Percentiles rank a stretch among this genome's conserved stretches.
Evolutionary conservation across 2,329 filamentous ascomycete species (phyloP).

Genomic region (Cladorrhinum sp.): DNA sequence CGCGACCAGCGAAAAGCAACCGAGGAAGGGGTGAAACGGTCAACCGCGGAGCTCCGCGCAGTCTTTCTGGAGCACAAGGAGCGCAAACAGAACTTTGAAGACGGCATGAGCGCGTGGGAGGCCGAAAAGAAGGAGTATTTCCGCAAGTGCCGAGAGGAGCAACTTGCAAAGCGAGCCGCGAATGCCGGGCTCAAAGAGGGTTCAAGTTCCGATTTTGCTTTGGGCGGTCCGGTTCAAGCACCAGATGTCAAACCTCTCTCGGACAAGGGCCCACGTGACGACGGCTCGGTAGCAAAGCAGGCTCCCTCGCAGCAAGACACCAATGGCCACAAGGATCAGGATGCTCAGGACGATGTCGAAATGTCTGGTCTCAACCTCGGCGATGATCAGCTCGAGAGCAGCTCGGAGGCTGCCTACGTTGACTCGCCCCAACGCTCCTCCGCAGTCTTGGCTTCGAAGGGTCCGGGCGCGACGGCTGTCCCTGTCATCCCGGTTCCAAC

Average conservation of each 20-base stretch:
- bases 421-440: not conserved
- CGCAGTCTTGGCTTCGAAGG: no score
- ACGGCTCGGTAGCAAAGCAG: not conserved
- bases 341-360: not conserved
- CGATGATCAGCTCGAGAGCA: not conserved
- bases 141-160: not conserved
- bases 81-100: not conserved
- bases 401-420: not conserved
- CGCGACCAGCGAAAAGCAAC: not conserved
- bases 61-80: not conserved
- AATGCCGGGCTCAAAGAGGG: conserved; percentile 9
- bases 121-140: not conserved
- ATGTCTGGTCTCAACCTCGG: not conserved
- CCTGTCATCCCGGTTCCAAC: no score
- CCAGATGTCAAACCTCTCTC: not conserved
- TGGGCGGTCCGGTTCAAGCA: conserved; percentile 2
- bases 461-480: no score
- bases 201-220: not conserved
- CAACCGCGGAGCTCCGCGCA: not conserved
- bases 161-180: not conserved
- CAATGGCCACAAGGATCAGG: not conserved
- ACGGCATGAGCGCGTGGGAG: not conserved
- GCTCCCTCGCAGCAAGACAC: not conserved
- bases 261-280: not conserved
- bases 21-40: not conserved